Evolutionary conservation across 352 stramenopile genomes (phyloP), one percentile per base, ranked within the genome.

Genomic region (Globisporangium middletonii): DNA sequence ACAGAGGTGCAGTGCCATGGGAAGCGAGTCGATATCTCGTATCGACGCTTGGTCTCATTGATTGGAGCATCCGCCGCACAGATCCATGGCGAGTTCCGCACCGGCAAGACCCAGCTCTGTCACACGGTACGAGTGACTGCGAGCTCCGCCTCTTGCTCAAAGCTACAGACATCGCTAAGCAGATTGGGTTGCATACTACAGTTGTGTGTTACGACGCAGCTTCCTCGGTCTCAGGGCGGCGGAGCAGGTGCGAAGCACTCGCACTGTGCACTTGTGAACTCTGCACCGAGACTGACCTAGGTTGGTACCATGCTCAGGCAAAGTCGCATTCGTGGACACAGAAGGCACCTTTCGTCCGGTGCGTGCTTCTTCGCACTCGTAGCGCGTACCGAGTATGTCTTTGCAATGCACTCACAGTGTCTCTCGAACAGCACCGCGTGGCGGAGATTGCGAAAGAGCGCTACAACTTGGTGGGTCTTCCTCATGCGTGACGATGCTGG

Each of bases 61-160:
- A 23, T 33, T 33, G 11, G 19, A 28, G 0, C 44, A 11, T 28
- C 43, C n/a, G 1, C 30, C 18, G 41, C 18, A 33, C 13, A 97
- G 86, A 74, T 96, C 55, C 92, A 94, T 53, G 89, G 93, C 18
- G 93, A 98, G 62, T 98, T 97, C 62, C 75, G 94, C 18, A 98
- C 94, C 18, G 94, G 94, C 23, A 98, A 98, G 67, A 98, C 94
- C 1, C 94, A 98, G 62, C 71, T 98, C 18, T 94, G 86, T 43
- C 93, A 97, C 66, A 98, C 94, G 42, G 82, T 89, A 79, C 18
- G 13, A 33, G 43, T 0, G 18, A 13, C 6, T 28, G 8, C 8
- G 41, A 23, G 18, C 9, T 2, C 41, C 18, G 18, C 18, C 18
- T 8, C 41, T 46, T 15, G 4, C 33, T 6, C 7, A 11, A 7